Evolutionary conservation across 345 rosid species (phyloP).

Genomic region (Rhizophora apiculata): DNA sequence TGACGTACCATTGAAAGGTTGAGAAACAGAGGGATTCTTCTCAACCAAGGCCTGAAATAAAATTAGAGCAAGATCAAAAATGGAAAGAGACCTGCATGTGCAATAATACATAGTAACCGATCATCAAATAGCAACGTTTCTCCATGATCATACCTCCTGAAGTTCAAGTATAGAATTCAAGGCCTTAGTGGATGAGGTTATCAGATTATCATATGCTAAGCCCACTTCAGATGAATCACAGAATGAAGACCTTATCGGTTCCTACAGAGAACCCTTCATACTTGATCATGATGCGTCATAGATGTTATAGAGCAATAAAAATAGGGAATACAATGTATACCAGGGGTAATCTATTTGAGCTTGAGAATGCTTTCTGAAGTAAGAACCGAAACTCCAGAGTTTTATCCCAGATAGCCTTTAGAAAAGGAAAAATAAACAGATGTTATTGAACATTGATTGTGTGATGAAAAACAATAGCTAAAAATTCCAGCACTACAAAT

Average conservation of each 20-base stretch:
- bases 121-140: background rate
- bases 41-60: slow-evolving; percentile 65
- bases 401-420: slow-evolving; percentile 80
- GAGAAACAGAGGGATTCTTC: slow-evolving; percentile 67
- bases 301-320: background rate
- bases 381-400: slow-evolving; percentile 75
- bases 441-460: background rate
- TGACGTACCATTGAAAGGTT: slow-evolving; percentile 56
- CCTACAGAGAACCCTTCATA: slow-evolving; percentile 43
- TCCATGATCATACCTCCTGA: slow-evolving; percentile 54
- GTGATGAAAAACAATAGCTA: background rate
- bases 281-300: slow-evolving; percentile 6
- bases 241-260: slow-evolving; percentile 56
- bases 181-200: slow-evolving; percentile 63
- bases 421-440: slow-evolving; percentile 8
- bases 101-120: background rate
- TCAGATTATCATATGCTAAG: slow-evolving; percentile 57
- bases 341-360: slow-evolving; percentile 77
- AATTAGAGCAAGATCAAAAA: background rate
- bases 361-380: slow-evolving; percentile 77
- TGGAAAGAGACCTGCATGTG: background rate
- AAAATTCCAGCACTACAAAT: too few relatives aligned
- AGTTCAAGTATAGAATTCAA: slow-evolving; percentile 69
- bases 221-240: slow-evolving; percentile 53
- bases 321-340: slow-evolving; percentile 28